Evolutionary conservation across 2,329 filamentous ascomycete genomes (phyloP).

Genomic region (Apiospora kogelbergensis): DNA sequence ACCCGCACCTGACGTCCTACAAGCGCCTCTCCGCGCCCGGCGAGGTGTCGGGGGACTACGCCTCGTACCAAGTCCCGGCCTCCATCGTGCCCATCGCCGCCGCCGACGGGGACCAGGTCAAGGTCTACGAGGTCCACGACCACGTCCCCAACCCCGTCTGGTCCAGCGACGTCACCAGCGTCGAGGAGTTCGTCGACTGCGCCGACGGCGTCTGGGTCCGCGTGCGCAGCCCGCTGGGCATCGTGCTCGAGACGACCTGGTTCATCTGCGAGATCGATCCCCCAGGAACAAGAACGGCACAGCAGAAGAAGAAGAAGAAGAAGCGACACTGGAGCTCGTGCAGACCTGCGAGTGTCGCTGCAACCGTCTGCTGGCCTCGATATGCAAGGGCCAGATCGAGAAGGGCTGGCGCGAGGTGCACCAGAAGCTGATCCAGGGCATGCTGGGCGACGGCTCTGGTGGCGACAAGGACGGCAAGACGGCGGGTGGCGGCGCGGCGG

Average conservation of each 20-base stretch:
- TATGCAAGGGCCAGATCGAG: slow-evolving; percentile 53
- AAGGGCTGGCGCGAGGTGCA: slow-evolving; percentile 51
- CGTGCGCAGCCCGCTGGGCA: slow-evolving; percentile 49
- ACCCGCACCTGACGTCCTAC: slow-evolving; percentile 45
- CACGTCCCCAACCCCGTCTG: slow-evolving; percentile 55
- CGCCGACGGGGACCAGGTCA: slow-evolving; percentile 14
- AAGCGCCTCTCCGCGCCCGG: neutral
- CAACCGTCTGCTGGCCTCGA: slow-evolving; percentile 47
- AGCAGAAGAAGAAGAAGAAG: too few species aligned
- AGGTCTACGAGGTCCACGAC: slow-evolving; percentile 50
- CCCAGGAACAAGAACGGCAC: neutral
- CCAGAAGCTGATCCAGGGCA: slow-evolving; percentile 40
- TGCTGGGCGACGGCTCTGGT: neutral
- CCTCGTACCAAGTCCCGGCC: slow-evolving; percentile 22
- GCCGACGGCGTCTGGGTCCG: slow-evolving; percentile 51
- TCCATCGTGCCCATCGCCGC: slow-evolving; percentile 22
- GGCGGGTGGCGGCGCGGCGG: neutral
- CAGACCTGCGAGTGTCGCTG: slow-evolving; percentile 52
- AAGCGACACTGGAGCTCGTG: slow-evolving; percentile 40
- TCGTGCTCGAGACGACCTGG: slow-evolving; percentile 57
- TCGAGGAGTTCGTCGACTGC: slow-evolving; percentile 52
- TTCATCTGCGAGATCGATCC: slow-evolving; percentile 23
- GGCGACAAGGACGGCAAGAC: neutral
- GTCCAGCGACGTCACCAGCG: slow-evolving; percentile 54
- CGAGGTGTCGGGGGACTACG: slow-evolving; percentile 26